A percentile compares a stretch with the other conserved stretches of the same genome.
These are phyloP conservation scores for Aureobasidium musti DNA, from an alignment of 2,329 filamentous ascomycete species.

Conservation along the genomic window DNA sequence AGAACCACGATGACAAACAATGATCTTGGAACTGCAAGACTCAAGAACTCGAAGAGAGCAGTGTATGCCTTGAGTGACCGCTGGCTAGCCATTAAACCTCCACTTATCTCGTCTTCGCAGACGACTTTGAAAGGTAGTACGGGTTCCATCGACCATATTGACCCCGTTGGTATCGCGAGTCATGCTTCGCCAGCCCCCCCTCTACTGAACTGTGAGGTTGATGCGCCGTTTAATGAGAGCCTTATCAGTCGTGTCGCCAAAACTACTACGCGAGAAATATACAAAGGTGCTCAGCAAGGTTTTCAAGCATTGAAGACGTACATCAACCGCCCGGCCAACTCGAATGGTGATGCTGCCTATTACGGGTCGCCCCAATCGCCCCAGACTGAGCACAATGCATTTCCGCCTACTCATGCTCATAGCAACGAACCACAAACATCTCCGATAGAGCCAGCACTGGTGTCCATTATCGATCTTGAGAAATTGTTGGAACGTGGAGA, in stretches of 20 bases:
- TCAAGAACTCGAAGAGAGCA: slow-evolving; percentile 3
- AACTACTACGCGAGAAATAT: slow-evolving; percentile 74
- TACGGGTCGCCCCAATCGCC: slow-evolving; percentile 41
- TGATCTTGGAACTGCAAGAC: background rate
- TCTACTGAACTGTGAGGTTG: slow-evolving; percentile 65
- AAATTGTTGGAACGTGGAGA: slow-evolving; percentile 54
- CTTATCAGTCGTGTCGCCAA: slow-evolving; percentile 74
- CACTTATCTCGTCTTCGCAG: slow-evolving; percentile 65
- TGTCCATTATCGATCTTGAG: slow-evolving; percentile 73
- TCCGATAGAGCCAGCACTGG: slow-evolving; percentile 67
- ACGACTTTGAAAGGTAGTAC: slow-evolving; percentile 65
- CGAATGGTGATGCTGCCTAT: slow-evolving; percentile 20
- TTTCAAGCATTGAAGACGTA: slow-evolving; percentile 78
- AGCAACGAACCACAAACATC: slow-evolving; percentile 55
- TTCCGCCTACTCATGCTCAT: slow-evolving; percentile 74
- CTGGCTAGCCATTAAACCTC: slow-evolving; percentile 77
- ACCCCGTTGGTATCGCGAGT: slow-evolving; percentile 57
- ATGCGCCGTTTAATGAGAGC: slow-evolving; percentile 51
- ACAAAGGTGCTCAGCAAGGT: slow-evolving; percentile 72
- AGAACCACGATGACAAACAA: background rate
- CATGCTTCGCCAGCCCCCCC: slow-evolving; percentile 71
- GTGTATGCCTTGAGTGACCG: slow-evolving; percentile 62
- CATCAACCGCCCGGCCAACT: slow-evolving; percentile 58
- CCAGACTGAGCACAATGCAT: slow-evolving; percentile 40
- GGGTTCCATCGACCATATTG: slow-evolving; percentile 49